Evolutionary conservation across 1,284 basidiomycete species (phyloP), one percentile per base, ranked within the genome.

Genomic region (Neonothopanus nambi): DNA sequence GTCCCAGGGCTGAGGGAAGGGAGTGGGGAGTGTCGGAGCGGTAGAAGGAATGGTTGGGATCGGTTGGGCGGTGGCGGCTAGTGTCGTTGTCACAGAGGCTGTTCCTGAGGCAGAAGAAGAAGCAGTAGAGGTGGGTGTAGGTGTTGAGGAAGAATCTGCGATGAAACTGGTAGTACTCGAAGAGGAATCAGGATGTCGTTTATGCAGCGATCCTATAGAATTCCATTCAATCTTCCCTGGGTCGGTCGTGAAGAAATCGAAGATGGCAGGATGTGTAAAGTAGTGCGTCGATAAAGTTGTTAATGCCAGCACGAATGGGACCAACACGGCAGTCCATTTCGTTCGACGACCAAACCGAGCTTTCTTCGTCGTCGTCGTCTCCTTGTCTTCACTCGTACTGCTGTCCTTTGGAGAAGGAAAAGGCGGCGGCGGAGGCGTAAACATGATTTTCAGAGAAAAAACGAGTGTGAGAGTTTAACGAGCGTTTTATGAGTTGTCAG

Each of bases 1-100:
- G 62, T 91, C 90, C 60, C 87, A 84, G 0, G 91, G 79, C 57
- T 87, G 87, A 1, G 89, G 90, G 61, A 90, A 89, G 0, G 91
- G 89, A 9, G 79, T 83, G 12, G 81, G 91, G 52, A 84, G 77
- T 26, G 57, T 59, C 1, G 79, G 82, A 13, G 48, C 42, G 48
- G 59, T 21, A 56, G 60, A 52, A 20, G 67, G 68, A 23, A 75
- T 59, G 36, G 65, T 67, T 11, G 71, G 71, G 23, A 67, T 43
- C 17, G 48, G 21, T 37, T 51, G 55, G 4, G 57, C 49, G 15
- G 58, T 55, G 1, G 55, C 37, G 20, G 54, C 52, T 1, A 63
- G 47, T 47, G 59, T 21, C 56, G 60, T 53, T 20, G 67, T 68
- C 24, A 74, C 59, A 37, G 65, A 67, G 13, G 71, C 52, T 15